Base-by-base conservation (phyloP, 768 basidiomycete genomes). In the Trametes meyenii region DNA sequence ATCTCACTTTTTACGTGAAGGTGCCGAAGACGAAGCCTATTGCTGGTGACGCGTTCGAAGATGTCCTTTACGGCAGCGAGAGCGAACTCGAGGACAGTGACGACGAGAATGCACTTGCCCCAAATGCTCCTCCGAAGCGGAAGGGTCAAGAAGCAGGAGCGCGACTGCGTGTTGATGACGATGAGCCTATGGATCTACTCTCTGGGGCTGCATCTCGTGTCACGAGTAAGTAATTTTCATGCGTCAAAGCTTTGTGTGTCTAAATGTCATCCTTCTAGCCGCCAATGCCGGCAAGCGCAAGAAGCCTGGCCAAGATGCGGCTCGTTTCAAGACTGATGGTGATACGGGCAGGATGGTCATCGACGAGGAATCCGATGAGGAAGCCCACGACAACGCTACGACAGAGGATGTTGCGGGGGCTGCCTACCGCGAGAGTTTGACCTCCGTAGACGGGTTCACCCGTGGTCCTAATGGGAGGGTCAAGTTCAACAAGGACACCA, bases 401-500 rank as follows among this genome's bases (percentile, higher is more conserved):
- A 70, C 61, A 23, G 85, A 86, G 58, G 81, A 86, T 21, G 75
- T 78, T 2, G 87, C 78, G 38, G 92, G 94, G 21, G 81, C 78
- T 8, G 96, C 94, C 1, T 98, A 97, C 74, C 85, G 81, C 61
- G 93, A 97, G 74, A 85, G 81, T 50, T 70, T 96, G 59, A 87
- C 87, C 10, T 94, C 93, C 6, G 87, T 86, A 23, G 96, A 98
- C 73, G 96, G 96, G 21, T 94, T 94, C 77, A 89, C 84, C 2
- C 86, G 96, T 29, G 92, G 93, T 23, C 79, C 86, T 1, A 86
- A 85, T 63, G 97, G 97, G 5, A 86, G 85, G 55, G 76, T 98
- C 71, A 96, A 94, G 74, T 98, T 98, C 77, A 93, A 97, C 79
- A 98, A 97, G 73, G 89, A 96, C 70, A 98, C 94, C 39, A 98